These are phyloP conservation scores for Aspergillus sp. DNA, from an alignment of 2,329 filamentous ascomycete species.

Conservation along the genomic window DNA sequence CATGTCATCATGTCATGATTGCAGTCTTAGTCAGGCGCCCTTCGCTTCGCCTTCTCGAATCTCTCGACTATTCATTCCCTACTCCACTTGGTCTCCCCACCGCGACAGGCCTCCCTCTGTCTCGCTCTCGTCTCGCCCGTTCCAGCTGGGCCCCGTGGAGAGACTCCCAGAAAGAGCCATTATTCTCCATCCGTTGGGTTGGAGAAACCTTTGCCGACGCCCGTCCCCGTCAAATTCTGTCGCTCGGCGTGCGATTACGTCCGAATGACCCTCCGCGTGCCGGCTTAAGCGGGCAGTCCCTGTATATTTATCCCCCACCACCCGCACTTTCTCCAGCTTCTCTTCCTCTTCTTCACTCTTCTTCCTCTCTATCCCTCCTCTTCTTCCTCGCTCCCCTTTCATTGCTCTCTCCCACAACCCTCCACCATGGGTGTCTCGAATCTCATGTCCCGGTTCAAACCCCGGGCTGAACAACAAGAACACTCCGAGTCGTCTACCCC, in stretches of 20 bases:
- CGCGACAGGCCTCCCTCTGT: too few species aligned
- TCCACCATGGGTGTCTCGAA: conserved; percentile 29
- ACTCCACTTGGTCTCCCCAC: too few species aligned
- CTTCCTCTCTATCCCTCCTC: conserved; percentile 3
- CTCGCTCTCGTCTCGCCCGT: too few species aligned
- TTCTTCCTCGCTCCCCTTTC: conserved; percentile 3
- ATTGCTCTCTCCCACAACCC: conserved; percentile 5
- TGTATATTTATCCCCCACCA: neutral
- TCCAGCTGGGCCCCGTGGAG: neutral
- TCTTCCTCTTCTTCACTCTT: conserved; percentile 9
- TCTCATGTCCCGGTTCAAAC: conserved; percentile 29
- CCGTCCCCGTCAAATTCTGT: neutral
- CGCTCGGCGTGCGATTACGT: neutral
- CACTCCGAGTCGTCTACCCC: conserved; percentile 33
- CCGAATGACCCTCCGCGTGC: neutral
- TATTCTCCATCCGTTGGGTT: too few species aligned
- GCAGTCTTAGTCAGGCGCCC: too few species aligned
- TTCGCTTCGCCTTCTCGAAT: too few species aligned
- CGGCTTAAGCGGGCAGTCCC: neutral
- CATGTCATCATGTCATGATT: too few species aligned
- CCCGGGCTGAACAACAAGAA: conserved; percentile 26
- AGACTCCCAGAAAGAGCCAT: too few species aligned
- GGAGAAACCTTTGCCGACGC: neutral
- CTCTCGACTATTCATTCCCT: too few species aligned
- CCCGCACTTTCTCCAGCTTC: conserved; percentile 3